A percentile compares a stretch with the other conserved stretches of the same genome.
These are phyloP conservation scores for Tolypocladium nubicola DNA, from an alignment of 2,329 filamentous ascomycete species.

Conservation along the genomic window DNA sequence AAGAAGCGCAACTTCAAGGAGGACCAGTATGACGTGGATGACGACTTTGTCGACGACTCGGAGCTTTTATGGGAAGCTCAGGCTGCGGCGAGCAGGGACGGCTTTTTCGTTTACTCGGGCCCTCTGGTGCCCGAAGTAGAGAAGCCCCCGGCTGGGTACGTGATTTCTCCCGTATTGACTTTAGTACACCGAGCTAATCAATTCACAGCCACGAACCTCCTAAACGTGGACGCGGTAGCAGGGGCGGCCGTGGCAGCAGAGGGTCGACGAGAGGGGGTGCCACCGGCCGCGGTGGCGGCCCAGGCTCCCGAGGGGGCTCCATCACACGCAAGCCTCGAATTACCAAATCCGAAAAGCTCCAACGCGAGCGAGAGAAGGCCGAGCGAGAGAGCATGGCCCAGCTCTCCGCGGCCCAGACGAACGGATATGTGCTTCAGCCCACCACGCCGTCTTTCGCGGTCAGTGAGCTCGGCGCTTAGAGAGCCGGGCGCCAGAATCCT, in stretches of 20 bases:
- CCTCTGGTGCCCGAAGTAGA: constrained; percentile 81
- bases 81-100: constrained; percentile 86
- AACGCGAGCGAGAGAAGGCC: constrained; percentile 71
- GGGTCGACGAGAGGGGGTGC: constrained; percentile 49
- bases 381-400: constrained; percentile 50
- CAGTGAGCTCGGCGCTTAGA: constrained; percentile 23
- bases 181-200: constrained; percentile 21
- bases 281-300: constrained; percentile 38
- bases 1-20: constrained; percentile 75
- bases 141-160: constrained; percentile 50
- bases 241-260: constrained; percentile 44
- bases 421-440: constrained; percentile 26
- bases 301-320: constrained; percentile 65
- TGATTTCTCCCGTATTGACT: constrained; percentile 7
- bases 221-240: constrained; percentile 52
- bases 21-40: constrained; percentile 75
- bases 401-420: constrained; percentile 25
- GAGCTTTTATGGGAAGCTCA: constrained; percentile 94
- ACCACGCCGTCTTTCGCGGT: constrained; percentile 25
- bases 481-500: background rate
- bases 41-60: constrained; percentile 85
- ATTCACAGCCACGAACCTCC: constrained; percentile 54
- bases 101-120: constrained; percentile 96
- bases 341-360: constrained; percentile 75
- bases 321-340: constrained; percentile 73